Percentiles rank a stretch among this genome's conserved stretches.
Conservation (phyloP, 257 asterid genomes). For the Osmanthus fragrans region DNA sequence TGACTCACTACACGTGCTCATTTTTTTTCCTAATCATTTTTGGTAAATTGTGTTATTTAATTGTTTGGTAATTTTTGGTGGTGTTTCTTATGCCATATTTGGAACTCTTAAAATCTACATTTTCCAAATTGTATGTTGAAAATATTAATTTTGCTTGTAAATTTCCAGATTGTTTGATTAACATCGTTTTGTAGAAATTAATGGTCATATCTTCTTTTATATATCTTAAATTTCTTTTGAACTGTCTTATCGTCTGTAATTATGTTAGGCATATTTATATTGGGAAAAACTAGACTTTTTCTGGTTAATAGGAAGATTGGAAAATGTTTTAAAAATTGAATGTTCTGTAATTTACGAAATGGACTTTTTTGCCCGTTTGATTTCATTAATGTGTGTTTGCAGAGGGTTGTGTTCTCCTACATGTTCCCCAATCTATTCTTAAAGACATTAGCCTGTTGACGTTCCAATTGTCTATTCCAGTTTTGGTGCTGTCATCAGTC, state of each 20-base stretch:
- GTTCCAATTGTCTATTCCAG: too few species aligned
- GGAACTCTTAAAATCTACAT: neutral
- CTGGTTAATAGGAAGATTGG: neutral
- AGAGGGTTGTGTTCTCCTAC: too few species aligned
- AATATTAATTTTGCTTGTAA: neutral
- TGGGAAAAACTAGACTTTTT: neutral
- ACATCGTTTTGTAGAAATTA: neutral
- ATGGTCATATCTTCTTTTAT: neutral
- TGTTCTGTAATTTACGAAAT: neutral
- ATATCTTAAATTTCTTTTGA: neutral
- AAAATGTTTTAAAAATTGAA: neutral
- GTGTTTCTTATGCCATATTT: neutral
- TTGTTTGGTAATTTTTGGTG: neutral
- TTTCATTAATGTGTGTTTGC: too few species aligned
- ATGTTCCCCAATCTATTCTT: too few species aligned
- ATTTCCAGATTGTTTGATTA: neutral
- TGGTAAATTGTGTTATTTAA: neutral
- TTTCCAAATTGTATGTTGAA: neutral
- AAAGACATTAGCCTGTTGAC: too few species aligned
- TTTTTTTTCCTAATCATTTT: neutral
- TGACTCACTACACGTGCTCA: neutral
- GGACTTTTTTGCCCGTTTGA: neutral
- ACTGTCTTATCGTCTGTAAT: neutral
- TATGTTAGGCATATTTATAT: neutral
- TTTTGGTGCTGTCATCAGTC: too few species aligned